A percentile compares a stretch with the other conserved stretches of the same genome.
These are phyloP conservation scores for Penicillium italicum DNA, from an alignment of 2,329 filamentous ascomycete genomes.

Conservation along the genomic window DNA sequence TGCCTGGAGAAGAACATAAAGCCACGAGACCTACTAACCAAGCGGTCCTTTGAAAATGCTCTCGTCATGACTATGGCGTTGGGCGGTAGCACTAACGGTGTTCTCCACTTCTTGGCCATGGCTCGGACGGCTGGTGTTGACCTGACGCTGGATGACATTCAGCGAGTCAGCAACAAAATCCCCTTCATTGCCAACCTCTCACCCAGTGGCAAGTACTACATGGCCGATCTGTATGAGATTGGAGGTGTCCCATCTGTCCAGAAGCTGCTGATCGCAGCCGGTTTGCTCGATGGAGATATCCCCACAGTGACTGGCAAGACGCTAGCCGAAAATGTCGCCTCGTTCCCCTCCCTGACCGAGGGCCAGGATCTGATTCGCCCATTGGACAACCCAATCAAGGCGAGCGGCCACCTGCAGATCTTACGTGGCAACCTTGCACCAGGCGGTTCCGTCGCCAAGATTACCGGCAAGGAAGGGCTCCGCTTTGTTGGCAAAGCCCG, in stretches of 20 bases:
- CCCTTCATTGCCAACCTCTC: slow-evolving; percentile 84
- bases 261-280: slow-evolving; percentile 75
- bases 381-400: slow-evolving; percentile 78
- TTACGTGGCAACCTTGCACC: slow-evolving; percentile 84
- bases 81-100: slow-evolving; percentile 85
- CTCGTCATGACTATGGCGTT: slow-evolving; percentile 86
- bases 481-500: slow-evolving; percentile 74
- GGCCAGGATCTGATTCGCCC: slow-evolving; percentile 80
- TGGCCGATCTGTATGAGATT: slow-evolving; percentile 82
- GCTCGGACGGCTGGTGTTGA: slow-evolving; percentile 76
- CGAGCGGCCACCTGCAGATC: slow-evolving; percentile 82
- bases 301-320: slow-evolving; percentile 82
- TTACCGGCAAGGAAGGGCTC: slow-evolving; percentile 90
- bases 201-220: slow-evolving; percentile 77
- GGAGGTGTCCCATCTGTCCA: slow-evolving; percentile 82
- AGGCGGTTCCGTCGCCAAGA: slow-evolving; percentile 87
- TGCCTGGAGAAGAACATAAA: slow-evolving; percentile 82
- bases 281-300: slow-evolving; percentile 71
- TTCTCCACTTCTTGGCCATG: slow-evolving; percentile 87
- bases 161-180: slow-evolving; percentile 74
- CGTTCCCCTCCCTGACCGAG: slow-evolving; percentile 71
- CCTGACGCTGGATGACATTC: slow-evolving; percentile 76
- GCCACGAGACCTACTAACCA: slow-evolving; percentile 75
- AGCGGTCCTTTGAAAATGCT: slow-evolving; percentile 79
- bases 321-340: slow-evolving; percentile 73